Conservation (phyloP, 805 yeast species). For the Ogataea degrootiae region DNA sequence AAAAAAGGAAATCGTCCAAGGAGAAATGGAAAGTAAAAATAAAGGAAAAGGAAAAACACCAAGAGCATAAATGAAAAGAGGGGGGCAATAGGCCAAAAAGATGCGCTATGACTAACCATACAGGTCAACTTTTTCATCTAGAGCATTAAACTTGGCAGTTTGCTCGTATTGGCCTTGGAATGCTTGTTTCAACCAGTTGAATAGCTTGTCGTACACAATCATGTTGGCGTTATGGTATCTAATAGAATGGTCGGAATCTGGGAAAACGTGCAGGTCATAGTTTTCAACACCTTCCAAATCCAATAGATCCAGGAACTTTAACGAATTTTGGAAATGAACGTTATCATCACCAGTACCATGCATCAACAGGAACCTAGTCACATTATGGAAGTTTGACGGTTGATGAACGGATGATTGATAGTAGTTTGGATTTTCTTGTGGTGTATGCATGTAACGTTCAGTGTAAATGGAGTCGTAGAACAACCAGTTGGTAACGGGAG, state of each 20-base stretch:
- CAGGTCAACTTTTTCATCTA: slow-evolving; percentile 12
- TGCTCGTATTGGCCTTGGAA: slow-evolving; percentile 44
- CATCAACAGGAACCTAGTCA: slow-evolving; percentile 73
- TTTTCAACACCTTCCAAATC: slow-evolving; percentile 76
- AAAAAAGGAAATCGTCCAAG: too few species aligned
- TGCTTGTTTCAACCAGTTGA: slow-evolving; percentile 61
- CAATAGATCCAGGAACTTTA: slow-evolving; percentile 70
- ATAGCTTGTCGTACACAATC: slow-evolving; percentile 64
- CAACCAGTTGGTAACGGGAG: slow-evolving; percentile 95
- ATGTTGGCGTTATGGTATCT: slow-evolving; percentile 65
- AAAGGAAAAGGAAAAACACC: too few species aligned
- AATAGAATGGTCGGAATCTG: slow-evolving; percentile 76
- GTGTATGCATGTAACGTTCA: slow-evolving; percentile 89
- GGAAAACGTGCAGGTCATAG: slow-evolving; percentile 73
- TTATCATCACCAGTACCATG: slow-evolving; percentile 98
- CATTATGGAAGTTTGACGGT: slow-evolving; percentile 49
- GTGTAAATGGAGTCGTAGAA: slow-evolving; percentile 91
- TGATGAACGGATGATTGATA: slow-evolving; percentile 49
- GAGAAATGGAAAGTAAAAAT: too few species aligned
- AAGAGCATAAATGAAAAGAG: too few species aligned
- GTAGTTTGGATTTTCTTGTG: slow-evolving; percentile 61
- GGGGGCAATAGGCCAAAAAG: background rate
- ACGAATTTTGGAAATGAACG: slow-evolving; percentile 89
- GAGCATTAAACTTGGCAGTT: background rate
- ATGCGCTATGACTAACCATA: slow-evolving; percentile 11